Evolutionary conservation across 2,329 filamentous ascomycete genomes (phyloP), one percentile per base, ranked within the genome.

Genomic region (Alternaria solani): DNA sequence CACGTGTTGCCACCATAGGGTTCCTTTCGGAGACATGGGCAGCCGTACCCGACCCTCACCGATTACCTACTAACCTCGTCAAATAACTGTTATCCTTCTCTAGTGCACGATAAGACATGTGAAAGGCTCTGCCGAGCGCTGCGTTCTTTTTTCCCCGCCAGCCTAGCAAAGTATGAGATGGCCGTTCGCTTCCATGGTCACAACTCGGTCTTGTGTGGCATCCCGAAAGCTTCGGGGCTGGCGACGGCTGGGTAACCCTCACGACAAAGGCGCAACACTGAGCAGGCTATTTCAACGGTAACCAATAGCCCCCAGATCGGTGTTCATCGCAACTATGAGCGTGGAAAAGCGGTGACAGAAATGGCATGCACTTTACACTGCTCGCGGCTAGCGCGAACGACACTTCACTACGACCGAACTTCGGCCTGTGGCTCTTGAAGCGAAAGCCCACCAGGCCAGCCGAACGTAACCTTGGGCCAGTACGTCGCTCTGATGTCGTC

Each of bases 331-430:
- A 60, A 26, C 8, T 7, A 7, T 56, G 61, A 61, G 64, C 59
- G 39, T 51, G n/a, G 53, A 67, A 68, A 67, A 68, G 68, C 69
- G 69, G 70, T 71, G 70, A 72, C 68, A 52, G 63, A 53, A 55
- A 48, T 48, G 53, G 25, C 52, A 55, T 57, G 63, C 63, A 61
- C 46, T 39, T 49, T 42, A 39, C 26, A 44, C 61, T 46, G 25
- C 28, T 41, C 46, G 42, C 55, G 59, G 63, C 32, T 69, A 67
- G 67, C 55, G 52, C 51, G 32, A 60, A 58, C 53, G 47, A 52
- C 26, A 39, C 39, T 54, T 58, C 42, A 48, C 55, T 55, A 51
- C 59, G 59, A 65, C 66, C 68, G 66, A 70, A 64, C 54, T 66
- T 69, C 66, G 68, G 68, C 57, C 46, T 56, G 53, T 30, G 42